Conservation (phyloP, 129 eudicot genomes). For the Chrysanthemum lavandulifolium region DNA sequence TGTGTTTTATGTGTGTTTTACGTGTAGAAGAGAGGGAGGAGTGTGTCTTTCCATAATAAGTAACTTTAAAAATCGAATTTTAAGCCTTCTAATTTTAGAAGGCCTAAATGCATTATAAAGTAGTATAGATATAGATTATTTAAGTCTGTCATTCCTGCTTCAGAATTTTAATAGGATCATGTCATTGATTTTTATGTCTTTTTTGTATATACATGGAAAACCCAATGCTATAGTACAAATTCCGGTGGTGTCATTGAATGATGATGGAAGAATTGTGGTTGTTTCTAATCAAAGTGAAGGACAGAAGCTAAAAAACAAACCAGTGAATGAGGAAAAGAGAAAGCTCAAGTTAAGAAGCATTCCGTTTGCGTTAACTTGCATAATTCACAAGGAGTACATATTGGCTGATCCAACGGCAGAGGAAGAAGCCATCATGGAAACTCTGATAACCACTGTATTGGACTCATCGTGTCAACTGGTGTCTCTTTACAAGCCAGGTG, state of each 20-base stretch:
- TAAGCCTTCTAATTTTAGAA: too few species aligned
- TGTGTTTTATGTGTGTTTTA: too few species aligned
- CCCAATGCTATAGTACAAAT: constrained; percentile 61
- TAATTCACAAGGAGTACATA: constrained; percentile 82
- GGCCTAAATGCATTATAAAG: too few species aligned
- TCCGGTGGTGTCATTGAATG: constrained; percentile 87
- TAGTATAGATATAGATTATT: not conserved
- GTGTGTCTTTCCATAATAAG: too few species aligned
- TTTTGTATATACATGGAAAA: not conserved
- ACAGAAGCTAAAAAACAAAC: constrained; percentile 52
- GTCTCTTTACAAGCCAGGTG: constrained; percentile 89
- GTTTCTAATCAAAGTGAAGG: constrained; percentile 54
- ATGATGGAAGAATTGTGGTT: constrained; percentile 81
- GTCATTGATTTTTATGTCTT: not conserved
- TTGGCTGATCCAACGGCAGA: constrained; percentile 91
- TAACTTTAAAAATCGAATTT: too few species aligned
- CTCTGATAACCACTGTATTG: constrained; percentile 68
- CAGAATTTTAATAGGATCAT: not conserved
- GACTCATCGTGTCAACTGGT: constrained; percentile 76
- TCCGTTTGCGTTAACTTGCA: constrained; percentile 69
- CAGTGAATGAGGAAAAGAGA: constrained; percentile 75
- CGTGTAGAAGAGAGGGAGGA: too few species aligned
- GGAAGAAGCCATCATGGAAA: constrained; percentile 89
- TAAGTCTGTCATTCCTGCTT: not conserved
- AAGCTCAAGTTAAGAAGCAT: constrained; percentile 58